Base-by-base conservation (phyloP, 257 asterid genomes). In the Cordia subcordata region DNA sequence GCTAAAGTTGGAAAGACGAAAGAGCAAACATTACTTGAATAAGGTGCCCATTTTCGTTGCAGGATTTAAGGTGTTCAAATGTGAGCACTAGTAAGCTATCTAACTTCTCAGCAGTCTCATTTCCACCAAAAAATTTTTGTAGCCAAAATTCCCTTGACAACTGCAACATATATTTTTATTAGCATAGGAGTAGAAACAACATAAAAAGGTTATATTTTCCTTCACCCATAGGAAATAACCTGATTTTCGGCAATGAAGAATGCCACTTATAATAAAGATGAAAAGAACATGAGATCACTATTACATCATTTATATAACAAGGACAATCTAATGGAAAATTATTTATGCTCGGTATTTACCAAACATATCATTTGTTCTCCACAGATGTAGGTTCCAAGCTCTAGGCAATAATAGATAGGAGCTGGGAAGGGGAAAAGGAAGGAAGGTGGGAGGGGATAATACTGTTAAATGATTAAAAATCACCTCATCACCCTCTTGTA, bases 41-140 rank as follows among this genome's bases (percentile, higher is more conserved):
- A 55, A 89, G 71, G 35, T 90, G 90, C 38, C 85, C 91, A 62
- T 67, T 73, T 62, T 78, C 91, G 47, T 37, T 60, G 62, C 94
- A 82, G 54, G 84, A 69, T 57, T 75, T 73, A 60, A 89, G 84
- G 72, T 93, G 87, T 55, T 85, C 91, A 74, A 89, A 81, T 12
- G 81, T 76, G 53, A 93, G 84, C 79, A 83, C 94, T 82, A 93
- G 76, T 73, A 93, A 68, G 63, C 89, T 85, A 68, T 93, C 99
- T 61, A 93, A 74, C 79, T 79, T 83, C 50, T 75, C 76, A 55
- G 99, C 96, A 64, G 53, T 60, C 51, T 58, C 8, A 72, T 78
- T 79, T 57, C 87, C 95, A 45, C 83, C 69, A 50, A 76, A 75
- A 63, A 80, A 73, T 62, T 69, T 80, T 66, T 81, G 80, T 49